Evolutionary conservation across 306 rosid species (phyloP), one percentile per base, ranked within the genome.

Genomic region (Acacia acuminata): DNA sequence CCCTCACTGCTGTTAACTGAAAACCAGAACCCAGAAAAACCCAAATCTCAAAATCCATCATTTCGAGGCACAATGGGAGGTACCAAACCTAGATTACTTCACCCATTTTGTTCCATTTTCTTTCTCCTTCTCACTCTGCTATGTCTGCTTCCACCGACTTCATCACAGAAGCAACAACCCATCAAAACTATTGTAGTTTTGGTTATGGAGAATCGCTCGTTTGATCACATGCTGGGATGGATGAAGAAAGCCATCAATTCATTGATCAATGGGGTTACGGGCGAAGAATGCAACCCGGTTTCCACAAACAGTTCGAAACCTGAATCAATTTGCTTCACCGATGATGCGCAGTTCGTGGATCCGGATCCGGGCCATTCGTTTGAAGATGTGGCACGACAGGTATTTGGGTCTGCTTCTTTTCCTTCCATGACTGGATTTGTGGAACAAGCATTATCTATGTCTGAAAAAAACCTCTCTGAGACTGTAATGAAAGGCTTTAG

Each of bases 331-430:
- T 96, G 99, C 83, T 93, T 93, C 93, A 87, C 88, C 0, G 99
- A 93, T 64, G 98, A 91, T 75, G 97, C 99, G 0, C 93, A 90
- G 84, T 96, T 91, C 42, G 98, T 96, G 87, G 99, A 96, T 87
- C 98, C 96, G 86, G 98, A 96, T 91, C 99, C 98, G 9, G 98
- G 97, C 0, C 99, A 96, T 83, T 93, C 99, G 1, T 96, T 96
- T 78, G 98, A 96, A 38, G 99, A 85, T 34, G 99, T 96, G 32
- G 76, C 84, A 50, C 90, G 91, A 64, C 99, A 96, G 88, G 98
- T 96, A 77, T 96, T 96, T 68, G 99, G 99, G 27, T 88, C 93
- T 56, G 81, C 84, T 56, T 76, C 96, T 3, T 60, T 91, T 69
- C 99, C 98, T 79, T 90, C 98, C 16, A 96, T 96, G 99, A 48